Conservation (phyloP, 2,329 filamentous ascomycete species). For the Metarhizium humberi region DNA sequence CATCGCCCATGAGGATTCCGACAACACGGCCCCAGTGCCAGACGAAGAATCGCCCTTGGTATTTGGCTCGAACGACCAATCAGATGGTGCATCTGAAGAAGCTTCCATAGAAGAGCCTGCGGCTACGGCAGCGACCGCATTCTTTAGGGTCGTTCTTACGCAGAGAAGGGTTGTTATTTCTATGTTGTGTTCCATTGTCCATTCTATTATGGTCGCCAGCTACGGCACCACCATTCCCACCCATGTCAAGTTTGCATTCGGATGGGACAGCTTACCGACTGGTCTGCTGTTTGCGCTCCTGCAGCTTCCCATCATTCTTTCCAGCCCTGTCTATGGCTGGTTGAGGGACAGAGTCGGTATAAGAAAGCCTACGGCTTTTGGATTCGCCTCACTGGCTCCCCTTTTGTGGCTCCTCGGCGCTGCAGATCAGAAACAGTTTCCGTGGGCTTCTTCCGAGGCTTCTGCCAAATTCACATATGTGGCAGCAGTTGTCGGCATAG, state of each 20-base stretch:
- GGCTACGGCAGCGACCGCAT: neutral
- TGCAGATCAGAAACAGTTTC: neutral
- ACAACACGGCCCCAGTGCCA: neutral
- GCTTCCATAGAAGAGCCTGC: too few species aligned
- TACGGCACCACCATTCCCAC: slow-evolving; percentile 1
- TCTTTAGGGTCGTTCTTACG: neutral
- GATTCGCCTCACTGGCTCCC: neutral
- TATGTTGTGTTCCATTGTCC: neutral
- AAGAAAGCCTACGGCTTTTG: neutral
- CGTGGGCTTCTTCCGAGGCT: neutral
- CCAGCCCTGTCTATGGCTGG: neutral
- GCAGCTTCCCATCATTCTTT: neutral
- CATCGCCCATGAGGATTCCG: neutral
- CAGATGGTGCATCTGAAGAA: neutral
- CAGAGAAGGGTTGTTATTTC: neutral
- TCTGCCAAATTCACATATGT: neutral
- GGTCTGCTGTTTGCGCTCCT: neutral
- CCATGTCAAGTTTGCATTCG: neutral
- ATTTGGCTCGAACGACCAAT: neutral
- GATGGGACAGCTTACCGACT: slow-evolving; percentile 1
- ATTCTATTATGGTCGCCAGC: neutral
- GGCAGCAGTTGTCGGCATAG: neutral
- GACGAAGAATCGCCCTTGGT: neutral
- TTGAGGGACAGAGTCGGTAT: neutral
- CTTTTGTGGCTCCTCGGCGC: slow-evolving; percentile 1